Base-by-base conservation (phyloP, 2,329 filamentous ascomycete species). In the Clarireedia hainanense region DNA sequence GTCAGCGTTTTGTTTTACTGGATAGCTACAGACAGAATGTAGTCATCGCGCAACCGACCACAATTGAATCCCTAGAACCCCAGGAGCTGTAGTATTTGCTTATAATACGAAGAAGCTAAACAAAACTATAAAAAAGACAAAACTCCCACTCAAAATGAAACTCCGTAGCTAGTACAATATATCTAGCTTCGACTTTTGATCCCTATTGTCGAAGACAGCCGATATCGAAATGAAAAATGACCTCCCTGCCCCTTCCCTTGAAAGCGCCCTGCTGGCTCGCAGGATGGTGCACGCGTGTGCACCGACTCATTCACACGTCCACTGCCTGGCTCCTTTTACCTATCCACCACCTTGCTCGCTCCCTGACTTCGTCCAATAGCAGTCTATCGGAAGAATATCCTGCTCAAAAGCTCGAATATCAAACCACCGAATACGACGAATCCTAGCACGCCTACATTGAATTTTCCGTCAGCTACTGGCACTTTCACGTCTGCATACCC, bases 361-460 rank as follows among this genome's bases (percentile, higher is more conserved):
- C 17, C 20, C 20, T 20, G 20, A 24, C 36, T 26, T 42, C 23
- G 9, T 39, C 14, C 20, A 46, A 50, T 20, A 12, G 17, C 14
- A 20, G 42, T 14, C 61, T 58, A 68, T 50, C 58, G 46, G 37
- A 68, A 63, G 60, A 71, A 70, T 42, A 71, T 64, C 30, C 69
- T 62, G 50, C 66, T 69, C 24, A 69, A 51, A 45, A 71, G 54
- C 54, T 73, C 71, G 60, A 73, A 73, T 43, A 72, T 57, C 40
- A 73, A 58, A 50, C 67, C 67, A 20, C 68, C 68, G 52, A 69
- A 68, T 26, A 70, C 60, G 10, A 70, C 64, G 53, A 70, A 70
- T 46, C 59, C 67, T 14, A 70, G 61, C 12, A 69, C 9, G 48
- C 57, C 66, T 68, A 52, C 9, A 23, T 23, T 23, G 23, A 24